Conservation (phyloP, 768 basidiomycete genomes). For the Multifurca ochricompacta region DNA sequence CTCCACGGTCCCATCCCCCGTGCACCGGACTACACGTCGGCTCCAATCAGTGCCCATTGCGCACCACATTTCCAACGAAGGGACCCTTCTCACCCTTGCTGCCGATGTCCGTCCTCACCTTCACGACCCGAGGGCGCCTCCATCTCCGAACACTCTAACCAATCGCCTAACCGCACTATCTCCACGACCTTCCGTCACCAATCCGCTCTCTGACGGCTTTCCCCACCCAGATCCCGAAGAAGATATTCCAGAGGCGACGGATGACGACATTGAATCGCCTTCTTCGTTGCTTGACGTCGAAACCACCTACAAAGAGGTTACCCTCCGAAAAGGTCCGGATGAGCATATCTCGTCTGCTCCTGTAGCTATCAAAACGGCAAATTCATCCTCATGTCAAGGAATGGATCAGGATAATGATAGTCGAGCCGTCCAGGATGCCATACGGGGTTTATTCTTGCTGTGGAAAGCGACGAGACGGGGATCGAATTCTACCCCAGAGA, state of each 20-base stretch:
- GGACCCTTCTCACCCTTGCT: slow-evolving; percentile 22
- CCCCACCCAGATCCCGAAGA: neutral
- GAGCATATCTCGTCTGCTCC: neutral
- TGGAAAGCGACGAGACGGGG: slow-evolving; percentile 7
- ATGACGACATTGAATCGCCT: slow-evolving; percentile 11
- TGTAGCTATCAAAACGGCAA: neutral
- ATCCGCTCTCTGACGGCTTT: neutral
- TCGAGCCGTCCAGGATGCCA: slow-evolving; percentile 9
- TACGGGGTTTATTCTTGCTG: slow-evolving; percentile 10
- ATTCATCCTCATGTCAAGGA: neutral
- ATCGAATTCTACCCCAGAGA: neutral
- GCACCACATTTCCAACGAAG: slow-evolving; percentile 17
- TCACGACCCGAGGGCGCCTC: slow-evolving; percentile 25
- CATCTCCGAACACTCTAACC: slow-evolving; percentile 27
- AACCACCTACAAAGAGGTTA: neutral
- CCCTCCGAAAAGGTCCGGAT: neutral
- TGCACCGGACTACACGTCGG: slow-evolving; percentile 27
- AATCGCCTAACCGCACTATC: slow-evolving; percentile 25
- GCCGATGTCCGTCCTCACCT: slow-evolving; percentile 14
- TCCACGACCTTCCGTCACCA: slow-evolving; percentile 17
- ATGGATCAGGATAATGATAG: neutral
- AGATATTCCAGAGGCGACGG: slow-evolving; percentile 7
- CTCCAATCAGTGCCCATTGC: slow-evolving; percentile 18
- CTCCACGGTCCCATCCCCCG: slow-evolving; percentile 55
- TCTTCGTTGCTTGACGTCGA: neutral